Conservation (phyloP, 192 early-diverging fungal genomes). For the Paraglomus brasilianum region DNA sequence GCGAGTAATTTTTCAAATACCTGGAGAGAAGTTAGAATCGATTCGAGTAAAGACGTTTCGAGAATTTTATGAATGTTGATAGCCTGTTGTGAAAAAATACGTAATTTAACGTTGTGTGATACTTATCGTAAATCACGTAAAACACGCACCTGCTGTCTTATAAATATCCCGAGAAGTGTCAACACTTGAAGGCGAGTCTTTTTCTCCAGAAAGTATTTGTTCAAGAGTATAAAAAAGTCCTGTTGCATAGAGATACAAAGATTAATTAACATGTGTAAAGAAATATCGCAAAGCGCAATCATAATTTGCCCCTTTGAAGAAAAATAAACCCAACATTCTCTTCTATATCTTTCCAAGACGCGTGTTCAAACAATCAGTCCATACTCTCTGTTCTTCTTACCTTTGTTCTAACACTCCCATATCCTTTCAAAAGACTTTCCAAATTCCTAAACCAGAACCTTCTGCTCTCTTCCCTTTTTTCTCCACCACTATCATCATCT, state of each 20-base stretch:
- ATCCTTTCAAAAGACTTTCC: slow-evolving; percentile 15
- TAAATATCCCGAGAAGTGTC: slow-evolving; percentile 11
- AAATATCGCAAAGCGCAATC: too few species aligned
- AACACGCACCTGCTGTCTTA: slow-evolving; percentile 7
- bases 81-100: neutral
- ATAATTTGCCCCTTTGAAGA: too few species aligned
- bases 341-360: too few species aligned
- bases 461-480: slow-evolving; percentile 4
- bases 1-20: neutral
- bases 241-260: slow-evolving; percentile 5
- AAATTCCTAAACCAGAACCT: slow-evolving; percentile 22
- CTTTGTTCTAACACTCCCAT: slow-evolving; percentile 25
- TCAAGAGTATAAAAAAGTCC: slow-evolving; percentile 21
- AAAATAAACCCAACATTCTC: too few species aligned
- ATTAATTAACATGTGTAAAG: neutral
- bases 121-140: neutral
- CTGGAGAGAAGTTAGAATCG: slow-evolving; percentile 22
- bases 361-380: too few species aligned
- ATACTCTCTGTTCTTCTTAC: neutral
- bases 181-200: slow-evolving; percentile 16
- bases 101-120: too few species aligned
- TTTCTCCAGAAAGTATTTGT: slow-evolving; percentile 20
- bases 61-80: slow-evolving; percentile 22
- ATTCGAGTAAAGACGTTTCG: slow-evolving; percentile 21
- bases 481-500: neutral